Conservation (phyloP, 345 rosid species). For the Dipteronia dyeriana region DNA sequence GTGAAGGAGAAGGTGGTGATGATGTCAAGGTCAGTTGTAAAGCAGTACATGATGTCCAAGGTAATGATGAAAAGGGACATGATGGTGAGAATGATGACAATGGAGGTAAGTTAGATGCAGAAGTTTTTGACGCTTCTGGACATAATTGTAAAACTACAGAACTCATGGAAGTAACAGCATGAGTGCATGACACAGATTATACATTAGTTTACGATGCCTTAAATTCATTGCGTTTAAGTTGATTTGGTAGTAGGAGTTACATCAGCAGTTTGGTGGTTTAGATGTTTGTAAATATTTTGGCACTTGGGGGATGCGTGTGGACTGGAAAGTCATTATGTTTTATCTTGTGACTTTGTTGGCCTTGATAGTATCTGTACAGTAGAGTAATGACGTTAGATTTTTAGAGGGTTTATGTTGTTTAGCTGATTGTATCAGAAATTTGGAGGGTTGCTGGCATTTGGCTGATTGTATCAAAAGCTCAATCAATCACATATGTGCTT, state of each 20-base stretch:
- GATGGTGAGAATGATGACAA: conserved; percentile 19
- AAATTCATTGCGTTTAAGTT: conserved; percentile 25
- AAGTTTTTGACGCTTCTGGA: conserved; percentile 35
- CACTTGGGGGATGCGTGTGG: conserved; percentile 25
- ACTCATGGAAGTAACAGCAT: conserved; percentile 46
- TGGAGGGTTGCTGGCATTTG: conserved; percentile 18
- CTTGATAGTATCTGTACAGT: conserved; percentile 55
- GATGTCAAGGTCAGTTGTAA: conserved; percentile 28
- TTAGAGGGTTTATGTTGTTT: conserved; percentile 26
- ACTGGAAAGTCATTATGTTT: conserved; percentile 25
- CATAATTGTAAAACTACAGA: conserved; percentile 36
- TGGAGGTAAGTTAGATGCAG: conserved; percentile 38
- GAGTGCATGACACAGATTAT: conserved; percentile 36
- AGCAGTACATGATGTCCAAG: conserved; percentile 32
- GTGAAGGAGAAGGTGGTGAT: conserved; percentile 31
- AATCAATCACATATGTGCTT: conserved; percentile 7
- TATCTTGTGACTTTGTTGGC: conserved; percentile 39
- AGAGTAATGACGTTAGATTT: conserved; percentile 47
- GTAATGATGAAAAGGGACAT: conserved; percentile 28
- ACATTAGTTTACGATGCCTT: conserved; percentile 18
- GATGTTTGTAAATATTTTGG: conserved; percentile 44
- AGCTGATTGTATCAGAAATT: conserved; percentile 25
- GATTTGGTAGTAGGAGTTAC: conserved; percentile 1
- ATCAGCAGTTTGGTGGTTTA: conserved; percentile 17
- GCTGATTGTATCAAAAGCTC: conserved; percentile 4